Base-by-base conservation (phyloP, 2,329 filamentous ascomycete genomes). In the Beauveria sp. region DNA sequence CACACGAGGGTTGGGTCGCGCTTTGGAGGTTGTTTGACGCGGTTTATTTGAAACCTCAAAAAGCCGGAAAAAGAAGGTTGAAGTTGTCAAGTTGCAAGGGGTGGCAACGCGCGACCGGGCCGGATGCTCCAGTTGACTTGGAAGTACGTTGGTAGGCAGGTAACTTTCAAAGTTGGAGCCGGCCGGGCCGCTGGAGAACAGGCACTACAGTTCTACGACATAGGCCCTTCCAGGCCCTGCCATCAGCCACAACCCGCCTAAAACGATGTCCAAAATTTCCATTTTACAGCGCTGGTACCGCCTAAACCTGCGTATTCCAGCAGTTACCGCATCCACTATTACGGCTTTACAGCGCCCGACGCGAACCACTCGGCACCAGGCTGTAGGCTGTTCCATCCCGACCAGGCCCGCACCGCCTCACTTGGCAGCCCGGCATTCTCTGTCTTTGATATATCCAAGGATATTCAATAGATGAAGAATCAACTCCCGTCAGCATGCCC, bases 21-120 rank as follows among this genome's bases (percentile, higher is more conserved):
- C 43, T 55, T 55, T 61, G 34, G 9, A 26, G 43, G 44, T 22
- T 48, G 34, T 48, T 41, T 61, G 58, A 61, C 58, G 58, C 58
- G 58, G 43, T 55, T 61, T 41, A 41, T 24, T 37, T 43, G 41
- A 20, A 40, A 34, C 48, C 40, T 52, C 24, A 18, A n/a, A 28
- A 41, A 34, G n/a, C 30, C 41, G n/a, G 41, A 59, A 53, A 40
- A 51, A 54, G 43, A 61, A 34, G 37, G 26, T 30, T 16, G 34
- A 48, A 20, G 40, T 53, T 43, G 57, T 26, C 20, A 30, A 59
- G 57, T 53, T 28, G 57, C 48, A 59, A 53, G 57, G 57, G 57
- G 57, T 59, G 56, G 56, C 56, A 34, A 44, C 30, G 55, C 46
- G 30, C 47, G 56, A 34, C 57, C 46, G 22, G 28, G 26, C 57